Evolutionary conservation across 306 rosid genomes (phyloP).

Genomic region (Cucumis sativus): Cucumber_9930_V3 NC_026658.2:1877501-1878000

Average conservation of each 20-base stretch:
- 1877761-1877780: too few relatives aligned
- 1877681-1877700: too few relatives aligned
- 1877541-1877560: not conserved
- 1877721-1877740: too few relatives aligned
- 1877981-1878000: not conserved
- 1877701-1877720: too few relatives aligned
- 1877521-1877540: not conserved
- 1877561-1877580: too few relatives aligned
- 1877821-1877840: not conserved
- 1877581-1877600: too few relatives aligned
- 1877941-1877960: not conserved
- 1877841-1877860: not conserved
- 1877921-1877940: not conserved
- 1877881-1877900: not conserved
- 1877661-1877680: too few relatives aligned
- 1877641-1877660: too few relatives aligned
- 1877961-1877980: not conserved
- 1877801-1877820: not conserved
- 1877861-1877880: not conserved
- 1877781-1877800: not conserved
- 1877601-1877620: too few relatives aligned
- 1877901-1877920: not conserved
- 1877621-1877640: too few relatives aligned
- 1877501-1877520: not conserved
- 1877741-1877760: too few relatives aligned